These are phyloP conservation scores for Macrocystidia cucumis DNA, from an alignment of 1,284 basidiomycete genomes.

Conservation along the genomic window DNA sequence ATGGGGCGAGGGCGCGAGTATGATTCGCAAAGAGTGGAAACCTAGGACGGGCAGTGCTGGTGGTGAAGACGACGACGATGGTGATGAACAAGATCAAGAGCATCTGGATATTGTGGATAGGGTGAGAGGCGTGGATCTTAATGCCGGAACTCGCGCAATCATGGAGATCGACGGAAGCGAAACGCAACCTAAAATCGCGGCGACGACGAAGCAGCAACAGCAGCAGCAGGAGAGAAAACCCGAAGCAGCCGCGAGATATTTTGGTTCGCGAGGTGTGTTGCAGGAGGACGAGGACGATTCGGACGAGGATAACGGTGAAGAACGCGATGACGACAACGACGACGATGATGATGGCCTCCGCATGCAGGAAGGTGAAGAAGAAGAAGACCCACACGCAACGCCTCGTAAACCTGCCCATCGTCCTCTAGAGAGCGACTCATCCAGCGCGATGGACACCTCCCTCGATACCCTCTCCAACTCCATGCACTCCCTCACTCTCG, in stretches of 20 bases:
- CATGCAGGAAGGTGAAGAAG: slow-evolving; percentile 1
- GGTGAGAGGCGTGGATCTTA: no score
- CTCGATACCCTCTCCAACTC: slow-evolving; percentile 32
- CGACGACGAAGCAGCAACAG: slow-evolving; percentile 14
- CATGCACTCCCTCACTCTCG: slow-evolving; percentile 56
- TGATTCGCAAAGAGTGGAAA: slow-evolving; percentile 68
- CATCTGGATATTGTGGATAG: no score
- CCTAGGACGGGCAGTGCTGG: slow-evolving; percentile 26
- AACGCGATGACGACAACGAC: slow-evolving; percentile 7
- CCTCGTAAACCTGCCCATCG: background rate
- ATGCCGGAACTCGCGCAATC: no score
- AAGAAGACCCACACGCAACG: background rate
- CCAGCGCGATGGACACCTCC: slow-evolving; percentile 24
- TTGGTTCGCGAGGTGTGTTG: no score
- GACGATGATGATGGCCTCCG: slow-evolving; percentile 6
- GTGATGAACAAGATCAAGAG: slow-evolving; percentile 18
- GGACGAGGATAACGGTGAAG: slow-evolving; percentile 1
- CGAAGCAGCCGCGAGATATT: no score
- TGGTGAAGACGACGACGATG: slow-evolving; percentile 18
- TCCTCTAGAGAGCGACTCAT: background rate
- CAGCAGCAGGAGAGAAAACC: slow-evolving; percentile 6
- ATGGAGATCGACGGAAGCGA: no score
- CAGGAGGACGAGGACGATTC: no score
- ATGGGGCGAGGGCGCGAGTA: slow-evolving; percentile 76
- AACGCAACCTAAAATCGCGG: no score